Percentiles rank a stretch among this genome's conserved stretches.
These are phyloP conservation scores for Diaporthe citriasiana DNA, from an alignment of 2,329 filamentous ascomycete species.

Conservation along the genomic window DNA sequence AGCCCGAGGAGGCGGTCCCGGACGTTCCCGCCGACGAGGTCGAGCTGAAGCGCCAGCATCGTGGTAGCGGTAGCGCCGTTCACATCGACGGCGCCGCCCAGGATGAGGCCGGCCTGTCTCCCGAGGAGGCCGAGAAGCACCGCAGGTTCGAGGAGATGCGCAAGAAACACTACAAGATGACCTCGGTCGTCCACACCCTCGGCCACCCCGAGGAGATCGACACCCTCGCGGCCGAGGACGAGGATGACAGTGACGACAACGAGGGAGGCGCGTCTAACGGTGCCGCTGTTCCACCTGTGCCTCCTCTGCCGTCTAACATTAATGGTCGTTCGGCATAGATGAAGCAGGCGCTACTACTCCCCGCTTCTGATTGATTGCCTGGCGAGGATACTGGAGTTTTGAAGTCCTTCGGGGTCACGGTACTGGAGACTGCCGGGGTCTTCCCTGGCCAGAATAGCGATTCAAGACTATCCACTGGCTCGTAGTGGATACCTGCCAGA, in stretches of 20 bases:
- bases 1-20: slow-evolving; percentile 83
- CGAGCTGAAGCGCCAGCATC: slow-evolving; percentile 45
- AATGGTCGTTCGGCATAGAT: slow-evolving; percentile 47
- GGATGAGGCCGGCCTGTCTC: slow-evolving; percentile 63
- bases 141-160: slow-evolving; percentile 89
- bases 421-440: neutral
- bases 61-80: slow-evolving; percentile 75
- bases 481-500: neutral
- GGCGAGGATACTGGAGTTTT: neutral
- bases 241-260: slow-evolving; percentile 55
- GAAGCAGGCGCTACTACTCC: neutral
- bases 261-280: slow-evolving; percentile 42
- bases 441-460: neutral
- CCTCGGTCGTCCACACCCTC: slow-evolving; percentile 88
- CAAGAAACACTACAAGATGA: slow-evolving; percentile 99
- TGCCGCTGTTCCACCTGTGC: slow-evolving; percentile 55
- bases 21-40: slow-evolving; percentile 53
- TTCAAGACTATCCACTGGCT: neutral
- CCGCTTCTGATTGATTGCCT: neutral
- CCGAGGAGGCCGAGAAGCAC: slow-evolving; percentile 92
- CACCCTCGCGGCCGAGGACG: slow-evolving; percentile 72
- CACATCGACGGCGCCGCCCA: slow-evolving; percentile 78
- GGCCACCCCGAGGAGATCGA: slow-evolving; percentile 80
- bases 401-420: neutral
- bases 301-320: slow-evolving; percentile 56